Base-by-base conservation (phyloP, 495 filamentous ascomycete genomes). In the Aspergillus wentii region DNA sequence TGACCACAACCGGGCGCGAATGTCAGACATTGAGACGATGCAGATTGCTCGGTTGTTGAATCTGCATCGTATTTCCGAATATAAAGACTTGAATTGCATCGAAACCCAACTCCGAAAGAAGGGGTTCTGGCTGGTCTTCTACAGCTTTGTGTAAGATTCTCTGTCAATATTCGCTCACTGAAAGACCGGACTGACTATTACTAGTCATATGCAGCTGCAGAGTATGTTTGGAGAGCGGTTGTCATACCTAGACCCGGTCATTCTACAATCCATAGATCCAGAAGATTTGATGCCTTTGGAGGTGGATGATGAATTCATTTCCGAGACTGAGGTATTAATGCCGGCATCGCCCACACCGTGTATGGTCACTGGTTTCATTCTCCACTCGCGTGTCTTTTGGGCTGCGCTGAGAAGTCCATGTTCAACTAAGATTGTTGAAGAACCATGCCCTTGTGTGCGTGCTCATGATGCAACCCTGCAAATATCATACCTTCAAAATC, bases 71-170 rank as follows among this genome's bases (percentile, higher is more conserved):
- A 49, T 44, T 4, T 44, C 47, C 2, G 35, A 44, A 17, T 57
- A 50, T 25, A 32, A 36, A 8, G 51, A 45, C 3, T 37, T 57
- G 2, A 54, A 52, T 31, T 52, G 40, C 20, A 54, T 67, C 10
- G 64, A 67, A 30, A 69, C 56, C 5, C 49, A 69, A 45, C 57
- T 60, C 22, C 62, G 54, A 41, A 73, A 73, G 22, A 54, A 49
- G 19, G 64, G 63, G 1, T 51, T 42, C 41, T 70, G 66, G 43
- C 56, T 56, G 18, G 35, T 56, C 2, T 52, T 52, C 16, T 56
- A 56, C 15, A 26, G 19, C 13, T 49, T 41, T 40, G 49, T 56
- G 53, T 56, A 35, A 46, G 49, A 36, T 10, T 7, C 20, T 9
- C 23, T 15, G 17, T 30, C 35, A 22, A 19, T 26, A 9, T 6